Evolutionary conservation across 1,284 basidiomycete genomes (phyloP), one percentile per base, ranked within the genome.

Genomic region (Coniferiporia weirii): DNA sequence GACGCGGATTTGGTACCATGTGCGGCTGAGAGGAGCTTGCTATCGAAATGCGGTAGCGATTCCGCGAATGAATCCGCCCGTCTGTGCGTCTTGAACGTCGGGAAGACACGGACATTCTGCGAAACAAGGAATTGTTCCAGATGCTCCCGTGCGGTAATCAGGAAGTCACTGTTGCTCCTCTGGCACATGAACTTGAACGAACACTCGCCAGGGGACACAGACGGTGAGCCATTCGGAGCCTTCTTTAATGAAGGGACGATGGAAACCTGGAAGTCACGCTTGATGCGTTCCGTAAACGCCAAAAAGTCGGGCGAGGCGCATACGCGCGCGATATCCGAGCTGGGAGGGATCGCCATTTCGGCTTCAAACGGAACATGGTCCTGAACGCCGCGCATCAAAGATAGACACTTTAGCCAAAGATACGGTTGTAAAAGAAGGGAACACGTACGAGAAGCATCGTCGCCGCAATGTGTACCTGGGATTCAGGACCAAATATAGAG

Each of bases 331-430:
- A 98, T 78, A 61, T 96, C 93, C 5, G 82, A 74, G 66, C 85
- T 89, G 15, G 90, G 87, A 8, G 95, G 94, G 19, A 98, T 86
- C 52, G 90, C 84, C 82, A 96, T 90, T 69, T 98, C 95, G 20
- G 95, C 95, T 71, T 98, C 96, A 69, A 98, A 97, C 0, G 96
- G 96, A 57, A 99, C 94, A 68, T 97, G 94, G 69, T 97, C 93
- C 92, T 94, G 61, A 32, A 49, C 27, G 49, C 53, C 55, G 20
- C 56, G 22, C n/a, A 57, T 69, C 35, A 67, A 65, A 34, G 47
- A n/a, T 49, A 52, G 54, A 38, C 48, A 46, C 63, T 60, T 58
- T 49, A 32, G 45, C 52, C 19, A 47, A 32, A 57, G 56, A 57
- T 9, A 20, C 5, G 5, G 27, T 27, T 27, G 27, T 27, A 27